Conservation (phyloP, 257 asterid species). For the Rehmannia glutinosa region DNA sequence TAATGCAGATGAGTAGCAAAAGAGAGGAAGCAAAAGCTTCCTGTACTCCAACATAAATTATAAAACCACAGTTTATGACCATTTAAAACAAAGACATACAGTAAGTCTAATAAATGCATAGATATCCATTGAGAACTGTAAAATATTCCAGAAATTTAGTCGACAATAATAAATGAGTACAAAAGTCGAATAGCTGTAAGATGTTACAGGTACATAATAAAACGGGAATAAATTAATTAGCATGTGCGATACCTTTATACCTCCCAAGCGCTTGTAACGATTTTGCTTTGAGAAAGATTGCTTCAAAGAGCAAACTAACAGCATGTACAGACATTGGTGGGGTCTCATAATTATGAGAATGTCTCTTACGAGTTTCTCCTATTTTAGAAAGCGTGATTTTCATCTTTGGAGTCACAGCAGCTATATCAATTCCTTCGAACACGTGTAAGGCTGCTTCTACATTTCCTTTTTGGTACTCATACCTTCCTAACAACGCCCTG, state of each 20-base stretch:
- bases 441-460: constrained; percentile 88
- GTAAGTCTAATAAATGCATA: constrained; percentile 3
- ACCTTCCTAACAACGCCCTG: constrained; percentile 88
- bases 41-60: neutral
- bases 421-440: constrained; percentile 86
- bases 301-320: constrained; percentile 82
- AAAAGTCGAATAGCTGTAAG: neutral
- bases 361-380: constrained; percentile 55
- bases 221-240: neutral
- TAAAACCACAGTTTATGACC: neutral
- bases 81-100: neutral
- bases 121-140: neutral
- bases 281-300: constrained; percentile 76
- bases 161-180: neutral
- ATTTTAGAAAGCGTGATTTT: constrained; percentile 52
- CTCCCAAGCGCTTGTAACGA: constrained; percentile 81
- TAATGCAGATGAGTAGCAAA: neutral
- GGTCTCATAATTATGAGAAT: constrained; percentile 41
- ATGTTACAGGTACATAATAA: neutral
- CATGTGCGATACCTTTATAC: constrained; percentile 59
- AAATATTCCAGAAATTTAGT: neutral
- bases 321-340: constrained; percentile 84
- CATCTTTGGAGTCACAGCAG: constrained; percentile 70
- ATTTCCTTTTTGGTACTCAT: constrained; percentile 87
- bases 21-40: neutral